A percentile compares a stretch with the other conserved stretches of the same genome.
Conservation (phyloP, 352 stramenopile genomes). For the Globisporangium apiculatum region DNA sequence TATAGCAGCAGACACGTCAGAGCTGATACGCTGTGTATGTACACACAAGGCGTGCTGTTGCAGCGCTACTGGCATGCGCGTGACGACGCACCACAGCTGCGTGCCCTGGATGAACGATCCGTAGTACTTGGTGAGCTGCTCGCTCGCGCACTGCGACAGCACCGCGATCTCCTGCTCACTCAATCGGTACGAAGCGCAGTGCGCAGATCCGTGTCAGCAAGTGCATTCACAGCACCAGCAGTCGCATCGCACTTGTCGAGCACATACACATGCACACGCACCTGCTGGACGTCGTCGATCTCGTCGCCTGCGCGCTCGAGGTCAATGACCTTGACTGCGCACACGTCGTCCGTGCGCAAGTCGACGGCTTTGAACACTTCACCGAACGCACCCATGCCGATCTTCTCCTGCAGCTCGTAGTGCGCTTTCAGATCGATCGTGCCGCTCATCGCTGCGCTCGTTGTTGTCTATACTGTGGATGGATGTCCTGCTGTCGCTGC, state of each 20-base stretch:
- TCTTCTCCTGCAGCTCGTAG: slow-evolving; percentile 77
- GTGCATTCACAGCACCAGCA: neutral
- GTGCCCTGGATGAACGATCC: slow-evolving; percentile 80
- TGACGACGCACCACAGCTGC: slow-evolving; percentile 52
- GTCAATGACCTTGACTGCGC: slow-evolving; percentile 83
- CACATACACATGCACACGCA: slow-evolving; percentile 16
- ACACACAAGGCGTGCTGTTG: no score
- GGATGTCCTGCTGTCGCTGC: neutral
- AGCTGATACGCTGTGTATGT: no score
- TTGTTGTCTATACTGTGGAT: neutral
- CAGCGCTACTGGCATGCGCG: neutral
- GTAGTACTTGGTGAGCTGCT: slow-evolving; percentile 88
- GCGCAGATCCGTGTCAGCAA: neutral
- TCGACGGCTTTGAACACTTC: slow-evolving; percentile 77
- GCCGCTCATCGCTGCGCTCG: slow-evolving; percentile 28
- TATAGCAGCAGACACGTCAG: no score
- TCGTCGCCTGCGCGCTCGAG: slow-evolving; percentile 78
- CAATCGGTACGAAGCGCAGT: no score
- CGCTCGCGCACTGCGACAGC: slow-evolving; percentile 83
- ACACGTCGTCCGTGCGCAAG: slow-evolving; percentile 58
- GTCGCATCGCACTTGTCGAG: neutral
- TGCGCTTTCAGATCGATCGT: slow-evolving; percentile 42
- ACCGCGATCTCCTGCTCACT: slow-evolving; percentile 79
- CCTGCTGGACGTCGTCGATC: slow-evolving; percentile 84
- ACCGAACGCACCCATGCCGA: slow-evolving; percentile 75